Conservation (phyloP, 2,329 filamentous ascomycete genomes). For the Pseudogymnoascus sp. region DNA sequence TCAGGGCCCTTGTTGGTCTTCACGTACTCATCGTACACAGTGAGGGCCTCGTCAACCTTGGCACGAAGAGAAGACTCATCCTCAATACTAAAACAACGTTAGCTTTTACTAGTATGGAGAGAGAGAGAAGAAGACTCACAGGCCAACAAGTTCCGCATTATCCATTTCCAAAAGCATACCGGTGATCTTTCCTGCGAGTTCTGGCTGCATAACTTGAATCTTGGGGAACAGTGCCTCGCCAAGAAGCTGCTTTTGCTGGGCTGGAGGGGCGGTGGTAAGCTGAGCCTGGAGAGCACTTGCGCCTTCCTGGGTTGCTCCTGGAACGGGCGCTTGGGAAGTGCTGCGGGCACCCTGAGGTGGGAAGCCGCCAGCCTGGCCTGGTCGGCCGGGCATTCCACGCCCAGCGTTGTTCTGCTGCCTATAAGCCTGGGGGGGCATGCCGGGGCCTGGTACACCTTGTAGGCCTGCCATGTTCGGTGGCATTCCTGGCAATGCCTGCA, state of each 20-base stretch:
- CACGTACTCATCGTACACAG: conserved; percentile 97
- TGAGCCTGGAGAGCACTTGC: conserved; percentile 44
- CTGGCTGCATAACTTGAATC: conserved; percentile 89
- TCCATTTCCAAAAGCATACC: conserved; percentile 99
- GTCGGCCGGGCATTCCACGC: conserved; percentile 31
- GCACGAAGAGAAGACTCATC: conserved; percentile 81
- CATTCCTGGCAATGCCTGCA: conserved; percentile 60
- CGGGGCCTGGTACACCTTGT: conserved; percentile 42
- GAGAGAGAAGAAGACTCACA: conserved; percentile 59
- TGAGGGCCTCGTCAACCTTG: conserved; percentile 97
- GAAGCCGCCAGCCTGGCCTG: conserved; percentile 30
- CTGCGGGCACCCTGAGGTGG: conserved; percentile 31
- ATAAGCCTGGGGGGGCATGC: conserved; percentile 37
- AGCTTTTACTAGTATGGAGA: conserved; percentile 20
- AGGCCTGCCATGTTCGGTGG: conserved; percentile 61
- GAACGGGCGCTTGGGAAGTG: conserved; percentile 27
- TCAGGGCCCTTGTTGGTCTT: conserved; percentile 47
- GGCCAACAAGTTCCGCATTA: conserved; percentile 83
- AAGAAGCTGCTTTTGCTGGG: conserved; percentile 96
- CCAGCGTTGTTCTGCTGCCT: conserved; percentile 37
- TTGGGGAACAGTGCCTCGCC: conserved; percentile 98
- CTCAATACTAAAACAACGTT: conserved; percentile 58
- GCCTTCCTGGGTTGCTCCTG: conserved; percentile 28
- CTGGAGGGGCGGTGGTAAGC: conserved; percentile 47
- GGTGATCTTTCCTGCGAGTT: conserved; percentile 97